These are phyloP conservation scores for Bauhinia variegata DNA, from an alignment of 306 rosid genomes.

Conservation along the genomic window DNA sequence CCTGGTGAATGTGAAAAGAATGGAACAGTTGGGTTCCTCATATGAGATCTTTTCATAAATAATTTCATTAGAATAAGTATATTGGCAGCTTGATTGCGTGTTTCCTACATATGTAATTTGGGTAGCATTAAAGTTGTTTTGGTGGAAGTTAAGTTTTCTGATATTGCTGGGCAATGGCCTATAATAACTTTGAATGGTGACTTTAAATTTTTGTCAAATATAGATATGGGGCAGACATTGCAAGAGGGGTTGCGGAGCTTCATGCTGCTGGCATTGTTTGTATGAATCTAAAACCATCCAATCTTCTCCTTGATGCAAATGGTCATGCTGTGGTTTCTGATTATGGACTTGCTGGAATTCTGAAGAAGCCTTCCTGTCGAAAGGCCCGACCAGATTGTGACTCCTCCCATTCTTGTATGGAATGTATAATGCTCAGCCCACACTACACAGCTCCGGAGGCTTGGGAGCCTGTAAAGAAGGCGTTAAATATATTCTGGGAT, in stretches of 20 bases:
- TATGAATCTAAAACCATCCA: constrained; percentile 97
- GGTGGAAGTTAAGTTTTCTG: constrained; percentile 11
- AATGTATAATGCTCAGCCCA: constrained; percentile 96
- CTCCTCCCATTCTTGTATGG: constrained; percentile 94
- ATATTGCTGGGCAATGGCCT: constrained; percentile 16
- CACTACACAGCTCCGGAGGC: constrained; percentile 98
- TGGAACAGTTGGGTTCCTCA: constrained; percentile 17
- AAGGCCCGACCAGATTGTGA: constrained; percentile 84
- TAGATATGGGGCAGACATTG: constrained; percentile 97
- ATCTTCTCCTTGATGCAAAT: constrained; percentile 86
- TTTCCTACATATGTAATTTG: constrained; percentile 24
- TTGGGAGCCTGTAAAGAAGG: constrained; percentile 96
- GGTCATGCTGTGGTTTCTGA: constrained; percentile 96
- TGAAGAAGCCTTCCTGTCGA: constrained; percentile 89
- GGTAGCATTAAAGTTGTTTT: constrained; percentile 7
- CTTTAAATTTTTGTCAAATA: constrained; percentile 41
- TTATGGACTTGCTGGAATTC: constrained; percentile 93
- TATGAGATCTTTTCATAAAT: constrained; percentile 13
- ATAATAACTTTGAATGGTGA: constrained; percentile 29
- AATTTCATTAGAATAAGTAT: constrained; percentile 16
- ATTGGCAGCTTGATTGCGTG: constrained; percentile 18
- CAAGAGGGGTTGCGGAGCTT: constrained; percentile 97
- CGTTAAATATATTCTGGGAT: constrained; percentile 91
- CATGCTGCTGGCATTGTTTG: constrained; percentile 97
- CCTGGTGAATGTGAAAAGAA: background rate